These are phyloP conservation scores for Paraconiothyrium brasiliense DNA, from an alignment of 2,329 filamentous ascomycete species.

Conservation along the genomic window DNA sequence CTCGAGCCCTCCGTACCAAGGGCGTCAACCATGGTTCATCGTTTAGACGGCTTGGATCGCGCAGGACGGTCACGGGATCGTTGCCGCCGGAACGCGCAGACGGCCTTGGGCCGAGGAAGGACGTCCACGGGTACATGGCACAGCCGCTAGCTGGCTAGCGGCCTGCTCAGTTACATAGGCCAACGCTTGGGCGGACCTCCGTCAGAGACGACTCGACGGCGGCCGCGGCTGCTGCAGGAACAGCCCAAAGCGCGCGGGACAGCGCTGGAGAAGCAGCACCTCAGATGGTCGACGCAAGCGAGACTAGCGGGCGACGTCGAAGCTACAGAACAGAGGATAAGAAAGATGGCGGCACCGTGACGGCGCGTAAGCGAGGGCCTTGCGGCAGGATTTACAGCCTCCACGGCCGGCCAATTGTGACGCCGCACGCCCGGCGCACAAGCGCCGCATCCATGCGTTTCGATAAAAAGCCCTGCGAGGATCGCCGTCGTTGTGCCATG, in stretches of 20 bases:
- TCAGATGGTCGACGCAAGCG: neutral
- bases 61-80: neutral
- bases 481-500: slow-evolving; percentile 22
- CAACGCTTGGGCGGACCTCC: slow-evolving; percentile 10
- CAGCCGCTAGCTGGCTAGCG: slow-evolving; percentile 8
- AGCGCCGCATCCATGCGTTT: slow-evolving; percentile 34
- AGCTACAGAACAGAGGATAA: slow-evolving; percentile 1
- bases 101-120: neutral
- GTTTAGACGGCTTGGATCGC: neutral
- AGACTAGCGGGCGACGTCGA: neutral
- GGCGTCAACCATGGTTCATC: neutral
- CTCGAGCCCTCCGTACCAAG: neutral
- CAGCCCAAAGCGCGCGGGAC: slow-evolving; percentile 11
- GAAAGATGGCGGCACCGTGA: slow-evolving; percentile 19
- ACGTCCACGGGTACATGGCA: slow-evolving; percentile 2
- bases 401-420: slow-evolving; percentile 19
- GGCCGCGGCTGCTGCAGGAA: slow-evolving; percentile 42
- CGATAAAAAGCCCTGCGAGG: slow-evolving; percentile 39
- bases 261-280: neutral
- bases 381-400: slow-evolving; percentile 19
- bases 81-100: neutral
- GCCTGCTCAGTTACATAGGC: slow-evolving; percentile 19
- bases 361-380: slow-evolving; percentile 23
- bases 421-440: slow-evolving; percentile 14
- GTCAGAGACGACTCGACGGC: slow-evolving; percentile 23